phyloP scores from a whole-genome alignment of 352 stramenopile species.

The Halophytophthora polymorphica region DNA sequence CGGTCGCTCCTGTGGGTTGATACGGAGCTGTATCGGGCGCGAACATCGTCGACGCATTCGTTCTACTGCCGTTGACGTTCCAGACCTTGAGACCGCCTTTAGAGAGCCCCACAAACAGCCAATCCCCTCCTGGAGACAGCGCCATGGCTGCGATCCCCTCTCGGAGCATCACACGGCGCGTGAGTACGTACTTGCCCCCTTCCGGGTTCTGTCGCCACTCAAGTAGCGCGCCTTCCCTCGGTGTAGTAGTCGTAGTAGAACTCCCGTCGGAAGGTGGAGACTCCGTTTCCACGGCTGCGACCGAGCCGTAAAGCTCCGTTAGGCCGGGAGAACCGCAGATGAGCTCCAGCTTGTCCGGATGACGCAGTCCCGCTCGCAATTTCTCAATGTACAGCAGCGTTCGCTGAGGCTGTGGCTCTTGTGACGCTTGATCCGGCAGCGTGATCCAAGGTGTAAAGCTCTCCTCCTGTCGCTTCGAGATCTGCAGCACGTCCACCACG shows the following conservation, averaged over 20 bases:
- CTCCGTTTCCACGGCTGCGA: not conserved
- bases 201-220: constrained; percentile 21
- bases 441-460: not conserved
- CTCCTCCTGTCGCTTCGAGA: constrained; percentile 40
- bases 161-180: constrained; percentile 26
- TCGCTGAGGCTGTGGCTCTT: constrained; percentile 1
- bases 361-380: constrained; percentile 22
- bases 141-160: constrained; percentile 34
- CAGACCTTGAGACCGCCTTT: constrained; percentile 53
- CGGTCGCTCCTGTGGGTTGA: constrained; percentile 7
- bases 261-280: not conserved
- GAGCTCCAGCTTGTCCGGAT: constrained; percentile 33
- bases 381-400: constrained; percentile 61
- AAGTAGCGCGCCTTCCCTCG: constrained; percentile 9
- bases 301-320: constrained; percentile 35
- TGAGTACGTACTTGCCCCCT: constrained; percentile 13
- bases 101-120: constrained; percentile 48
- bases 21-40: constrained; percentile 19
- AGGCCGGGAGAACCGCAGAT: constrained; percentile 30
- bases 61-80: constrained; percentile 30
- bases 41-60: constrained; percentile 13
- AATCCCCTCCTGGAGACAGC: constrained; percentile 35
- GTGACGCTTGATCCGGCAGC: not conserved
- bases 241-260: not conserved
- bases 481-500: constrained; percentile 45